Conservation (phyloP, 257 asterid genomes). For the Buddleja alternifolia region DNA sequence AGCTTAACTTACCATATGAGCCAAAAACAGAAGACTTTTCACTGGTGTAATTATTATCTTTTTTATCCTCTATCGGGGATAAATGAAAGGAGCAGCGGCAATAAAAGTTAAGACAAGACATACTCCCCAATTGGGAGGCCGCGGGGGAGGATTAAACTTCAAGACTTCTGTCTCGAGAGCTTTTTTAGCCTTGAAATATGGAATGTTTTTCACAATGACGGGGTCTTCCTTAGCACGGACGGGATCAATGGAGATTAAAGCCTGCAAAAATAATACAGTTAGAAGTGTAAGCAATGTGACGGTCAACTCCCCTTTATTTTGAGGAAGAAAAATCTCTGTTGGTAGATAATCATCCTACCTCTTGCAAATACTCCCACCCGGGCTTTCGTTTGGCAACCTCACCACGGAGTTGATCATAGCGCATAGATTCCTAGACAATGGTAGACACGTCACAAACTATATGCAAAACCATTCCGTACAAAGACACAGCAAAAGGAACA, state of each 20-base stretch:
- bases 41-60: background rate
- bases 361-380: slow-evolving; percentile 98
- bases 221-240: slow-evolving; percentile 92
- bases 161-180: slow-evolving; percentile 85
- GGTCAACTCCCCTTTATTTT: background rate
- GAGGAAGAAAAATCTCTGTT: slow-evolving; percentile 4
- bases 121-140: slow-evolving; percentile 93
- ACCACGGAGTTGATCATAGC: slow-evolving; percentile 91
- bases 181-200: slow-evolving; percentile 78
- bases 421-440: slow-evolving; percentile 74
- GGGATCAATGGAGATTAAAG: slow-evolving; percentile 88
- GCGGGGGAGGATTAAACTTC: slow-evolving; percentile 85
- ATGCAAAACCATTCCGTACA: slow-evolving; percentile 5
- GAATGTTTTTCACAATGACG: slow-evolving; percentile 71
- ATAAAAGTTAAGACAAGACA: slow-evolving; percentile 24
- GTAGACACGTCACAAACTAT: slow-evolving; percentile 4
- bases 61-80: too few species aligned
- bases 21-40: slow-evolving; percentile 16
- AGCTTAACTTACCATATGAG: slow-evolving; percentile 16
- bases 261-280: slow-evolving; percentile 59
- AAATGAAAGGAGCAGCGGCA: slow-evolving; percentile 4
- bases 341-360: slow-evolving; percentile 49
- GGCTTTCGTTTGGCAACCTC: slow-evolving; percentile 82
- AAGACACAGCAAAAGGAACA: slow-evolving; percentile 17
- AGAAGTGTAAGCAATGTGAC: slow-evolving; percentile 17